Conservation (phyloP, 106 monocot species). For the Platanthera zijinensis region DNA sequence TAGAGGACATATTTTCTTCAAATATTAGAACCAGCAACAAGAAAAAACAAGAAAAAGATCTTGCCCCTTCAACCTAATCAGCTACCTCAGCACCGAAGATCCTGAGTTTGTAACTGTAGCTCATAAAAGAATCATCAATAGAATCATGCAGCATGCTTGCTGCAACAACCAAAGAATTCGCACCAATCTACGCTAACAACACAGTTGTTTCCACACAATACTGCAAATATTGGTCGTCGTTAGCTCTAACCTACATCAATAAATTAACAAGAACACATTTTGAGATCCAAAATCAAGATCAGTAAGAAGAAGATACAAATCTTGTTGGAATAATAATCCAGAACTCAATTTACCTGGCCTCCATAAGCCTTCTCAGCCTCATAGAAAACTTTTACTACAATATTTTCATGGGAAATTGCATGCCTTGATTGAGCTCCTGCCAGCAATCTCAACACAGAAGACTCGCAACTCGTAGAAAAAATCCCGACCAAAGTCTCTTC, state of each 20-base stretch:
- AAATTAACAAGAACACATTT: background rate
- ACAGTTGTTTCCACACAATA: slow-evolving; percentile 92
- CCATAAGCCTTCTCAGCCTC: slow-evolving; percentile 84
- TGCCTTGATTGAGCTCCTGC: slow-evolving; percentile 59
- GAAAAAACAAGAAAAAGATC: background rate
- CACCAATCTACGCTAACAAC: slow-evolving; percentile 66
- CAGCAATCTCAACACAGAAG: slow-evolving; percentile 45
- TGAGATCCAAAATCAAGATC: too few species aligned
- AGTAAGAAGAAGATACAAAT: background rate
- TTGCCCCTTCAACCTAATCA: slow-evolving; percentile 85
- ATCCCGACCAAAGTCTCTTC: slow-evolving; percentile 27
- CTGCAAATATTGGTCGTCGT: slow-evolving; percentile 82
- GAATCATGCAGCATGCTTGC: slow-evolving; percentile 92
- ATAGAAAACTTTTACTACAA: slow-evolving; percentile 75
- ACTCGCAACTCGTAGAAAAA: slow-evolving; percentile 17
- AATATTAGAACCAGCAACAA: too few species aligned
- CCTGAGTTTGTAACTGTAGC: slow-evolving; percentile 45
- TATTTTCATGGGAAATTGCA: slow-evolving; percentile 68
- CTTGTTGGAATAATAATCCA: background rate
- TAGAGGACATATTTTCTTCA: too few species aligned
- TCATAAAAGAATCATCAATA: slow-evolving; percentile 80
- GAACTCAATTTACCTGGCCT: slow-evolving; percentile 58
- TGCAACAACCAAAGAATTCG: slow-evolving; percentile 70
- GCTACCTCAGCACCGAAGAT: slow-evolving; percentile 69
- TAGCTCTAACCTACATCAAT: slow-evolving; percentile 54